Percentiles rank a stretch among this genome's conserved stretches.
phyloP scores from a whole-genome alignment of 1,284 basidiomycete species.

The Quambalaria eucalypti region DNA sequence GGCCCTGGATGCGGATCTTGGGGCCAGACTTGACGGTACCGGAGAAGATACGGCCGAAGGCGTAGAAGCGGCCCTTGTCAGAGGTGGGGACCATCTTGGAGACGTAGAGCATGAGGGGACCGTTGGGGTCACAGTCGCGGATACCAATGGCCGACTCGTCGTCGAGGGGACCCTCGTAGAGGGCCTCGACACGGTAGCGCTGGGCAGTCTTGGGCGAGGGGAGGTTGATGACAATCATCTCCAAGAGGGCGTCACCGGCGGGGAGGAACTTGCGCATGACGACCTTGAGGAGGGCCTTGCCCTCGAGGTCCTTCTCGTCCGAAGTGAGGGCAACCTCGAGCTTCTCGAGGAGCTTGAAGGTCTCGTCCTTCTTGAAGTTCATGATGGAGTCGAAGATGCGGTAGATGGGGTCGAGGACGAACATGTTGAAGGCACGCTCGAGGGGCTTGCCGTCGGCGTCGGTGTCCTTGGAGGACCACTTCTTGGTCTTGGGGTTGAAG shows the following conservation, averaged over 20 bases:
- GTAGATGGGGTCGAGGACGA: slow-evolving; percentile 99
- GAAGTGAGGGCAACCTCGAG: slow-evolving; percentile 83
- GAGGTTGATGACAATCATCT: slow-evolving; percentile 98
- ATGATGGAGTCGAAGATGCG: slow-evolving; percentile 97
- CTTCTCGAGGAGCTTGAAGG: slow-evolving; percentile 81
- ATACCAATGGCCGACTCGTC: slow-evolving; percentile 98
- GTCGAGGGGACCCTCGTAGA: slow-evolving; percentile 99
- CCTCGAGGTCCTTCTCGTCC: slow-evolving; percentile 90
- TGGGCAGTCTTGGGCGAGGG: slow-evolving; percentile 92
- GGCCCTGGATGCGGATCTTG: slow-evolving; percentile 98
- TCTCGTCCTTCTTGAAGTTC: slow-evolving; percentile 98
- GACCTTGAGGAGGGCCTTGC: slow-evolving; percentile 92
- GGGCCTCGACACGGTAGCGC: slow-evolving; percentile 96
- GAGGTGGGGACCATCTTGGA: slow-evolving; percentile 99
- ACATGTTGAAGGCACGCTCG: slow-evolving; percentile 58
- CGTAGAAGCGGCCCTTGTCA: slow-evolving; percentile 99
- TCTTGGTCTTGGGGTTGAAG: slow-evolving; percentile 95
- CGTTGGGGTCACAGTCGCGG: slow-evolving; percentile 95
- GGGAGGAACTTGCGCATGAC: slow-evolving; percentile 99
- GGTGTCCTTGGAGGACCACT: slow-evolving; percentile 78
- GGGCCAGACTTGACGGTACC: slow-evolving; percentile 94
- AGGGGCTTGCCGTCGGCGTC: slow-evolving; percentile 78
- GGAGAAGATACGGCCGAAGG: slow-evolving; percentile 99
- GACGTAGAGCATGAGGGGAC: slow-evolving; percentile 94
- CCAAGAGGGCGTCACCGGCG: slow-evolving; percentile 93